Base-by-base conservation (phyloP, 176 grass and related monocot genomes). In the Juncus inflexus region DNA sequence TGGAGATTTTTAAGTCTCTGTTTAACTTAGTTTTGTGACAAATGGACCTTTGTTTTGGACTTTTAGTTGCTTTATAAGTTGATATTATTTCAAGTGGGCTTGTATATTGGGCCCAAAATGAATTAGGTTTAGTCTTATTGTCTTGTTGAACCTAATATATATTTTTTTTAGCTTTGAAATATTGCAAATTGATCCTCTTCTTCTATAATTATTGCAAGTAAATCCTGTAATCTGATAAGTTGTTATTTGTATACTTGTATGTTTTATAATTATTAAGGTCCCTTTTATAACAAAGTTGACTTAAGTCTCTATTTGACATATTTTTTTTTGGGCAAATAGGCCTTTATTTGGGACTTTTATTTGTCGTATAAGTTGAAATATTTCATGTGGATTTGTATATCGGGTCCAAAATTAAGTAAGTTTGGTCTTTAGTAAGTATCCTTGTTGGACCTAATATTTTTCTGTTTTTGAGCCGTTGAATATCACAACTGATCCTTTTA, bases 31-130 rank as follows among this genome's bases (percentile, higher is more conserved):
- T 47, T 47, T 47, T 47, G 7, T 71, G 3, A 9, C 37, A 71
- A 71, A 41, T 15, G 39, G 50, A 71, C 7, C 39, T 71, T 59
- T 71, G 57, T 12, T 68, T 68, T 55, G 53, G 15, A 45, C 53
- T 4, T 45, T 42, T 10, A 28, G 12, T 55, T 35, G 37, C 7
- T 39, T 41, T 35, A 47, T 47, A 70, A 39, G 52, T 58, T 41
- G 6, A 39, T 7, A 70, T 28, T 28, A 3, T 59, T 28, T 43
- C 14, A 8, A 70, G 38, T 70, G 37, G 56, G 42, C 28, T 8
- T 47, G 42, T 35, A 70, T 40, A 43, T 59, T 70, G 39, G 38
- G 53, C 67, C 54, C 67, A 59, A 70, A 39, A 10, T 40, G 16
- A 36, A 37, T 10, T 15, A 40, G n/a, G 16, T 57, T 41, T 69